Base-by-base conservation (phyloP, 1,139 yeast species). In the Blastobotrys illinoisensis region DNA sequence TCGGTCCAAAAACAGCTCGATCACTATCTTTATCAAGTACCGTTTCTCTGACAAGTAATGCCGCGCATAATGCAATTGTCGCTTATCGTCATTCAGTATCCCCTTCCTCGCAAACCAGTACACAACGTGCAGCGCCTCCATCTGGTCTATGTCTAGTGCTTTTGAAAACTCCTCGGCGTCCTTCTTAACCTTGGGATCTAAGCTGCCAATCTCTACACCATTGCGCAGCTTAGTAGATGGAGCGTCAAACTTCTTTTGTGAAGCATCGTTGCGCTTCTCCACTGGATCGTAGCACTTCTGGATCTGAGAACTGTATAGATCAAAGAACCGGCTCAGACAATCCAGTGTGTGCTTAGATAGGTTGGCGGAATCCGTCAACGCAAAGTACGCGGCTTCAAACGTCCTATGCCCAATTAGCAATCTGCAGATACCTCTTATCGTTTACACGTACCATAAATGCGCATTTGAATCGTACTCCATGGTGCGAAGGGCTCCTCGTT, bases 381-480 rank as follows among this genome's bases (percentile, higher is more conserved):
- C 61, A 51, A 60, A 58, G 52, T 60, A 64, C 11, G 67, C 67
- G n/a, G 67, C 63, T 57, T 64, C 67, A 52, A 59, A 64, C n/a
- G 67, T 62, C 63, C 64, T 62, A 44, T 20, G 43, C 2, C n/a
- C 20, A 21, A 45, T 44, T 36, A 43, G 49, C 16, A 51, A 36
- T 21, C 23, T n/a, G 16, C 6, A 14, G 9, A 11, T 48, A 3
- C 32, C 46, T 5, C n/a, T 16, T 32, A 2, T 9, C 3, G n/a
- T 40, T 5, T 11, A 18, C n/a, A 45, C 58, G 21, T 51, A 58
- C 61, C 61, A 58, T 44, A 57, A 44, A 36, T 54, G 55, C 40
- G 60, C 51, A 46, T 40, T 26, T 40, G 52, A 46, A 47, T 47
- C 49, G 48, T 47, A 21, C 32, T 44, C 51, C 51, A 49, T 49